These are phyloP conservation scores for Pisolithus orientalis DNA, from an alignment of 768 basidiomycete genomes.

Conservation along the genomic window DNA sequence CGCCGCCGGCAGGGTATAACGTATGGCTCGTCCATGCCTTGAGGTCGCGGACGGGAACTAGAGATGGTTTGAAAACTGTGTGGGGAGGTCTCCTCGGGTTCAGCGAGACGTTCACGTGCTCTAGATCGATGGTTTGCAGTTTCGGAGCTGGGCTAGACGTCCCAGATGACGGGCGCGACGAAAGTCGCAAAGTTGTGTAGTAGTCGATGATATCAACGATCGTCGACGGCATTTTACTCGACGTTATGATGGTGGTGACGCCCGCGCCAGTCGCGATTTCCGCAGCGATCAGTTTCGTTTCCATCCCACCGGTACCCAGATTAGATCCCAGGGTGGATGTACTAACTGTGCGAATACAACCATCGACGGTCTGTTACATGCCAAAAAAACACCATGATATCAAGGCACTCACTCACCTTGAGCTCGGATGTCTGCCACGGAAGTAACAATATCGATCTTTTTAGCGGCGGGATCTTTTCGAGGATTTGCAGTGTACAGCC, in stretches of 20 bases:
- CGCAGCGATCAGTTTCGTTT: conserved; percentile 97
- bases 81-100: conserved; percentile 60
- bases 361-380: not conserved
- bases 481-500: conserved; percentile 92
- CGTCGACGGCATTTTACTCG: conserved; percentile 69
- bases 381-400: not conserved
- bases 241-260: conserved; percentile 85
- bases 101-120: conserved; percentile 15
- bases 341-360: conserved; percentile 54
- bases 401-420: conserved; percentile 48
- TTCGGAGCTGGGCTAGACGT: conserved; percentile 20
- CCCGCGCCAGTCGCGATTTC: conserved; percentile 96
- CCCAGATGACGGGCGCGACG: conserved; percentile 31
- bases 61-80: conserved; percentile 78
- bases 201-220: conserved; percentile 82
- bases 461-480: conserved; percentile 80
- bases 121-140: conserved; percentile 19
- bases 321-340: conserved; percentile 88
- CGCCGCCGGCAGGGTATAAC: conserved; percentile 78
- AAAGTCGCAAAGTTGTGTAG: conserved; percentile 41
- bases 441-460: conserved; percentile 76
- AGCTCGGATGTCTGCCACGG: conserved; percentile 72
- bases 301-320: conserved; percentile 97
- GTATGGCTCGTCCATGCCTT: conserved; percentile 99
- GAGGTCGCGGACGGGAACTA: conserved; percentile 70